Evolutionary conservation across 2,329 filamentous ascomycete genomes (phyloP).

Genomic region (Chrysoporthe deuterocubensis): DNA sequence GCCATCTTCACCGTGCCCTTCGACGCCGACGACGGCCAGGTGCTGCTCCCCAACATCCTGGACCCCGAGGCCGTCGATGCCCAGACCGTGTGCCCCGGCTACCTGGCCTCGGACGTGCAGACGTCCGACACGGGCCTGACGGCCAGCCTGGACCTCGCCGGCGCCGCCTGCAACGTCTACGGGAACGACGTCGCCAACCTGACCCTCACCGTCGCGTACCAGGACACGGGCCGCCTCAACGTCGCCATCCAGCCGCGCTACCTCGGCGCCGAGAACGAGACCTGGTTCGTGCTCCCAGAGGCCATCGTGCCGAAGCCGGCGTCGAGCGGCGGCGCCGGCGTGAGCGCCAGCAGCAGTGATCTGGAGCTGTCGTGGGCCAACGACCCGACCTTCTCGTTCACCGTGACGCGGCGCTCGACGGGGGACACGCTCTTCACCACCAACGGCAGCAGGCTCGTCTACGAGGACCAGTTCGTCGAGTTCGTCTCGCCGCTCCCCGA

Average conservation of each 20-base stretch:
- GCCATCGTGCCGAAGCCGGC: constrained; percentile 62
- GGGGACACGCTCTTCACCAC: constrained; percentile 73
- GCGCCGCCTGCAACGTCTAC: constrained; percentile 73
- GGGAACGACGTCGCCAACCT: constrained; percentile 69
- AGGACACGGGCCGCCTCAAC: constrained; percentile 61
- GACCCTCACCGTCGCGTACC: constrained; percentile 38
- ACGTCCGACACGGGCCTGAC: constrained; percentile 60
- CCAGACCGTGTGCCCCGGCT: constrained; percentile 61
- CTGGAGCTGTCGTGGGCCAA: constrained; percentile 58
- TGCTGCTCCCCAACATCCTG: constrained; percentile 25
- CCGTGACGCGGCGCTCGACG: constrained; percentile 60
- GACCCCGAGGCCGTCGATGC: constrained; percentile 27
- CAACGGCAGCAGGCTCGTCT: constrained; percentile 66
- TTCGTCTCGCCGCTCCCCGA: constrained; percentile 68
- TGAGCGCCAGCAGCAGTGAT: constrained; percentile 54
- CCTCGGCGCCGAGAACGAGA: constrained; percentile 62
- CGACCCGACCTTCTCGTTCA: constrained; percentile 69
- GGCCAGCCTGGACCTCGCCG: constrained; percentile 70
- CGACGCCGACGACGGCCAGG: constrained; percentile 23
- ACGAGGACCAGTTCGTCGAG: constrained; percentile 79
- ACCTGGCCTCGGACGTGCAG: constrained; percentile 64
- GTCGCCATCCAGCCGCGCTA: constrained; percentile 72
- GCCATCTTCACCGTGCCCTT: constrained; percentile 26
- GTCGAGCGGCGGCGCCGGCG: constrained; percentile 43
- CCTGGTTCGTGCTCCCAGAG: constrained; percentile 70